Percentiles rank a stretch among this genome's conserved stretches.
Conservation (phyloP, 1,284 basidiomycete genomes). For the Cutaneotrichosporon dermatis region DNA sequence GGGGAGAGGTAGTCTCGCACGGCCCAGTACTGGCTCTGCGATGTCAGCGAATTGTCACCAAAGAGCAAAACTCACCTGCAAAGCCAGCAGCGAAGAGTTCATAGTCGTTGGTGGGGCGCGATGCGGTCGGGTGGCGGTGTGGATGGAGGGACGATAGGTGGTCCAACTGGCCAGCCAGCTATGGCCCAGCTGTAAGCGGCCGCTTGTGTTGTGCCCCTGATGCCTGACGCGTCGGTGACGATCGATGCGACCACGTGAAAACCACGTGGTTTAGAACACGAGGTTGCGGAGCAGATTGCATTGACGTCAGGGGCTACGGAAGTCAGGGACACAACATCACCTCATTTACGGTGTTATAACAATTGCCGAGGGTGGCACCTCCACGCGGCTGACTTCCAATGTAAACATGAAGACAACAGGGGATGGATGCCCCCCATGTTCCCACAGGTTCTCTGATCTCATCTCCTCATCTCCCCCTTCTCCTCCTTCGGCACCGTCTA, state of each 20-base stretch:
- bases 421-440: neutral
- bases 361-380: too few relatives aligned
- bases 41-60: slow-evolving; percentile 4
- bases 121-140: neutral
- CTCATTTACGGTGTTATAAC: too few relatives aligned
- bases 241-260: too few relatives aligned
- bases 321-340: too few relatives aligned
- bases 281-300: too few relatives aligned
- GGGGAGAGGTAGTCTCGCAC: slow-evolving; percentile 95
- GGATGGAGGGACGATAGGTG: neutral
- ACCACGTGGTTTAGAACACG: too few relatives aligned
- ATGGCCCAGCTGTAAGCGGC: neutral
- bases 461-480: neutral
- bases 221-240: neutral
- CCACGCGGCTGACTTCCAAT: slow-evolving; percentile 2
- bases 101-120: slow-evolving; percentile 18
- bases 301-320: too few relatives aligned
- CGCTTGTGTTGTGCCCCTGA: neutral
- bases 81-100: slow-evolving; percentile 48
- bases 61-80: slow-evolving; percentile 38
- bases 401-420: slow-evolving; percentile 5
- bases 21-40: slow-evolving; percentile 83
- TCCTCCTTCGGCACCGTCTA: neutral
- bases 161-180: neutral
- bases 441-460: neutral